Evolutionary conservation across 768 basidiomycete species (phyloP), one percentile per base, ranked within the genome.

Genomic region (Rhodosporidiobolus odoratus): DNA sequence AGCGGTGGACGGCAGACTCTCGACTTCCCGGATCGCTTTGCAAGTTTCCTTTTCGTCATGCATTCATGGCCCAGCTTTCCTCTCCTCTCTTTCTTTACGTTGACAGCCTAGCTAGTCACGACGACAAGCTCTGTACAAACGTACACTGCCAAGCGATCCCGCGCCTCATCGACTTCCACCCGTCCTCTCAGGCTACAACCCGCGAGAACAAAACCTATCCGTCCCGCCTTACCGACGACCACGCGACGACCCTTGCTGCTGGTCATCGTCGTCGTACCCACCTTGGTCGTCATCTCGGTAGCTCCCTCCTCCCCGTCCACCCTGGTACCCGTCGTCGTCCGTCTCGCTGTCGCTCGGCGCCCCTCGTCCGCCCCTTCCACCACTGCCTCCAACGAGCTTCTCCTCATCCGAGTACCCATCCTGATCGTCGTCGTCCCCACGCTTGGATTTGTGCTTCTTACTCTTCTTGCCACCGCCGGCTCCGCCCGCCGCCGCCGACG

Each of bases 401-500:
- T 65, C 64, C 54, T 65, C 54, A 45, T 65, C 52, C 27, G 52
- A 30, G 30, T 53, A 53, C 52, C 32, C 62, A 34, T 37, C 53
- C 37, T 43, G 37, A 8, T 2, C 15, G 19, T 41, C 50, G 30
- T 21, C 32, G n/a, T 41, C 4, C n/a, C 9, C 25, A 30, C n/a
- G 52, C 30, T 23, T 53, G 13, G 43, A 43, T 25, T n/a, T 8
- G 21, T 56, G 35, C 63, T 64, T 64, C 34, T 21, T 43, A 30
- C 37, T 4, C 38, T 21, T 35, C 40, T 45, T 57, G 7, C 27
- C 48, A 12, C 13, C 32, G 4, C 30, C 43, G n/a, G 19, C 41
- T 13, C 23, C 53, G 5, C 21, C 50, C n/a, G 57, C 13, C 25
- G 34, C 17, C 9, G 7, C 17, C 25, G 10, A 5, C n/a, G 21